Percentiles rank a stretch among this genome's conserved stretches.
Conservation (phyloP, 2,329 filamentous ascomycete genomes). For the Calycina marina region DNA sequence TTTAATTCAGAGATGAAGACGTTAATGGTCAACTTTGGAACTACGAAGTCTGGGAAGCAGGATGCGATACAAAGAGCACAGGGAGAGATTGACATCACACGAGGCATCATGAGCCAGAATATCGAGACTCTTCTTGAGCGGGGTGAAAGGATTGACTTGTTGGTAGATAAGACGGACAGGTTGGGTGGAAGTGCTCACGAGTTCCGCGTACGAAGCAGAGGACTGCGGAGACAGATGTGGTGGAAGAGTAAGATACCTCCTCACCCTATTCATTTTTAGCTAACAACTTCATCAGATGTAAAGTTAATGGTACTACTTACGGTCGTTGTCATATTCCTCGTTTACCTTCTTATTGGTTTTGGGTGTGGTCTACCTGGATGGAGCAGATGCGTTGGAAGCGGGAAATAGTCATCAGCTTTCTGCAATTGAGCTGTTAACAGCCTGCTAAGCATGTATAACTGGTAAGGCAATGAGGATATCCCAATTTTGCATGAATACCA, state of each 20-base stretch:
- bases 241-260: slow-evolving; percentile 62
- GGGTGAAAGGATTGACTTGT: slow-evolving; percentile 80
- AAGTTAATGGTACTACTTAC: slow-evolving; percentile 75
- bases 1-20: slow-evolving; percentile 70
- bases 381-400: slow-evolving; percentile 20
- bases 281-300: slow-evolving; percentile 37
- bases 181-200: slow-evolving; percentile 79
- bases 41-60: slow-evolving; percentile 56
- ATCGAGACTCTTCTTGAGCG: slow-evolving; percentile 81
- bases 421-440: too few relatives aligned
- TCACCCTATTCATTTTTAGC: not conserved
- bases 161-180: slow-evolving; percentile 94
- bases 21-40: slow-evolving; percentile 75
- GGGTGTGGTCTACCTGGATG: slow-evolving; percentile 52
- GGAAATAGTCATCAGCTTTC: not conserved
- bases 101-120: slow-evolving; percentile 90
- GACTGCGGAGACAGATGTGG: slow-evolving; percentile 90
- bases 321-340: slow-evolving; percentile 56
- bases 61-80: slow-evolving; percentile 76
- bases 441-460: too few relatives aligned
- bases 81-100: slow-evolving; percentile 81
- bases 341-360: slow-evolving; percentile 59
- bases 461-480: too few relatives aligned
- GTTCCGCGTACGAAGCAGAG: slow-evolving; percentile 76
- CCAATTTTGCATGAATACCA: too few relatives aligned